These are phyloP conservation scores for Populus hybrid DNA, from an alignment of 441 rosid species.

Conservation along the genomic window DNA sequence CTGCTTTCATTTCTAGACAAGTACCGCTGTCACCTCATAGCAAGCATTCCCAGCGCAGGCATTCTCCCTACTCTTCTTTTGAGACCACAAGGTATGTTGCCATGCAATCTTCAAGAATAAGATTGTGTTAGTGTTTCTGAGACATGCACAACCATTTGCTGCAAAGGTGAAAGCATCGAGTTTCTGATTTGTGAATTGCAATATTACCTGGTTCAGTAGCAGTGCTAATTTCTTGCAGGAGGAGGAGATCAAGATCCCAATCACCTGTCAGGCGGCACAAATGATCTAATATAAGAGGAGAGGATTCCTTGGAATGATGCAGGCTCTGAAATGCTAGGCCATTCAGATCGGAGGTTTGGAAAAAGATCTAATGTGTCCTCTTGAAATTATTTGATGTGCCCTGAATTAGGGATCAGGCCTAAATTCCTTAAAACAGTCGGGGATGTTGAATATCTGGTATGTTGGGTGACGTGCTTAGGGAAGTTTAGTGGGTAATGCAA, in stretches of 20 bases:
- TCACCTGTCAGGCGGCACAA: slow-evolving; percentile 63
- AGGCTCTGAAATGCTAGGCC: slow-evolving; percentile 1
- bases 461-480: neutral
- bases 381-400: neutral
- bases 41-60: slow-evolving; percentile 98
- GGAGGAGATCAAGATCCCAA: slow-evolving; percentile 76
- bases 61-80: slow-evolving; percentile 95
- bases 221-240: slow-evolving; percentile 39
- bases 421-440: neutral
- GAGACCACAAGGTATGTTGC: slow-evolving; percentile 60
- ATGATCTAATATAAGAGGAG: slow-evolving; percentile 21
- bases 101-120: slow-evolving; percentile 28
- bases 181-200: slow-evolving; percentile 9
- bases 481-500: neutral
- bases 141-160: slow-evolving; percentile 28
- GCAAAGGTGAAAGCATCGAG: slow-evolving; percentile 59
- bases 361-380: neutral
- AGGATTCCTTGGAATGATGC: slow-evolving; percentile 9
- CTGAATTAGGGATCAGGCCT: slow-evolving; percentile 9
- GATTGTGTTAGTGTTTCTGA: slow-evolving; percentile 44
- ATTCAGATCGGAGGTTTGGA: neutral
- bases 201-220: slow-evolving; percentile 11
- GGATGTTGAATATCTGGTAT: neutral
- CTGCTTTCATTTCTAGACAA: slow-evolving; percentile 96
- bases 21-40: slow-evolving; percentile 98